Evolutionary conservation across 202 grass and related monocot species (phyloP).

Genomic region (Setaria italica): DNA sequence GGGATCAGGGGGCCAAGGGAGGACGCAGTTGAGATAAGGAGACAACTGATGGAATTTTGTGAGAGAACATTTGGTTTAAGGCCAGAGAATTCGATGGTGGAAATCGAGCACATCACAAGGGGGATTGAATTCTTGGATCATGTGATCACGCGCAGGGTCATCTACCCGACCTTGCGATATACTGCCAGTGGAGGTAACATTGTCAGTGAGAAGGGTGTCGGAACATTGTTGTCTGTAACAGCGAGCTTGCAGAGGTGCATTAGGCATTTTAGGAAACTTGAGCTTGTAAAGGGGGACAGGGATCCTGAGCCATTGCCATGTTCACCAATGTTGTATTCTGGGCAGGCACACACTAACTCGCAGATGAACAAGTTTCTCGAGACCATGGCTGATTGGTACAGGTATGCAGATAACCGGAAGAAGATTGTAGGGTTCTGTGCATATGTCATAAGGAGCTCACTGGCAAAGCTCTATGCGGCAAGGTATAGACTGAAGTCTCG

Average conservation of each 20-base stretch:
- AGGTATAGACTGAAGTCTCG: conserved; percentile 95
- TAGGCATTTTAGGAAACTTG: conserved; percentile 84
- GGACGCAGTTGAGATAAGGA: conserved; percentile 71
- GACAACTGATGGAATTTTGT: conserved; percentile 76
- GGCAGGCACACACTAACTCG: conserved; percentile 93
- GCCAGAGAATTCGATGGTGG: conserved; percentile 70
- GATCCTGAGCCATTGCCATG: conserved; percentile 80
- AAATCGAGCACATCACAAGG: conserved; percentile 91
- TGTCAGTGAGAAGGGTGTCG: conserved; percentile 81
- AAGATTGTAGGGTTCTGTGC: conserved; percentile 91
- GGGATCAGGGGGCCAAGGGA: conserved; percentile 85
- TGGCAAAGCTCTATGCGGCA: conserved; percentile 88
- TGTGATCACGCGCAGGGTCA: conserved; percentile 72
- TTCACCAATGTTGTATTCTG: conserved; percentile 86
- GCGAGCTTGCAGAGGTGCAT: conserved; percentile 83
- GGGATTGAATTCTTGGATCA: conserved; percentile 96
- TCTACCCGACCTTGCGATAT: conserved; percentile 83
- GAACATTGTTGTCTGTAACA: conserved; percentile 83
- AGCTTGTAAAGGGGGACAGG: conserved; percentile 88
- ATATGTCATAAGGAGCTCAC: conserved; percentile 81
- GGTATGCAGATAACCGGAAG: conserved; percentile 90
- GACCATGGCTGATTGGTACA: conserved; percentile 95
- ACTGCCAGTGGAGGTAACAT: conserved; percentile 75
- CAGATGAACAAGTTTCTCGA: conserved; percentile 99
- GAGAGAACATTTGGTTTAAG: conserved; percentile 75